Conservation (phyloP, 768 basidiomycete genomes). For the Mycena maculata region DNA sequence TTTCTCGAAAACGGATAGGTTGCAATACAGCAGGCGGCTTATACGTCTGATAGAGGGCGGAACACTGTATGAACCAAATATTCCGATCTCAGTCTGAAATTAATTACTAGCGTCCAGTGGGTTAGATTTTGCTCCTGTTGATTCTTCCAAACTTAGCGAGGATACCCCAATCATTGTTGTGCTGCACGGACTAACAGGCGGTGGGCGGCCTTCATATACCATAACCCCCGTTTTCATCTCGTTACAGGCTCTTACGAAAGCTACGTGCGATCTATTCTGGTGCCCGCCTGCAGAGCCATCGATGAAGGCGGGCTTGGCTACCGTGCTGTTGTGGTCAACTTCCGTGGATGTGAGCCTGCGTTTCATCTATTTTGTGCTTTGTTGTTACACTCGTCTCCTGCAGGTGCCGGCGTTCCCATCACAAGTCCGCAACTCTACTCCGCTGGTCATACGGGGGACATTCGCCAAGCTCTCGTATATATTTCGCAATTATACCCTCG, state of each 20-base stretch:
- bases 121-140: conserved; percentile 71
- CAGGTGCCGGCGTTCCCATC: conserved; percentile 87
- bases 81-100: conserved; percentile 14
- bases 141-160: conserved; percentile 49
- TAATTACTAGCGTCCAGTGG: conserved; percentile 54
- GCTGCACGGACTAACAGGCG: conserved; percentile 55
- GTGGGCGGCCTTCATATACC: conserved; percentile 7
- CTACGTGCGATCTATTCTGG: conserved; percentile 87
- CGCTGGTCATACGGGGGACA: conserved; percentile 90
- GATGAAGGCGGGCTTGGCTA: conserved; percentile 90
- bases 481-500: conserved; percentile 78
- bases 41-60: conserved; percentile 70
- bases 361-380: conserved; percentile 11
- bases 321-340: conserved; percentile 91
- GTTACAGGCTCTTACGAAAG: conserved; percentile 86
- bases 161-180: conserved; percentile 68
- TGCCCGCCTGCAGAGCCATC: conserved; percentile 75
- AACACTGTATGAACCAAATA: conserved; percentile 62
- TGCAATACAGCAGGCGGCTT: conserved; percentile 66
- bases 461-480: conserved; percentile 83
- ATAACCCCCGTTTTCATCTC: background rate
- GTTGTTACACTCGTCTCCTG: conserved; percentile 28
- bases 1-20: conserved; percentile 65
- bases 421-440: conserved; percentile 88
- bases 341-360: conserved; percentile 81